Conservation (phyloP, 768 basidiomycete genomes). For the Mycena albidolilacea region DNA sequence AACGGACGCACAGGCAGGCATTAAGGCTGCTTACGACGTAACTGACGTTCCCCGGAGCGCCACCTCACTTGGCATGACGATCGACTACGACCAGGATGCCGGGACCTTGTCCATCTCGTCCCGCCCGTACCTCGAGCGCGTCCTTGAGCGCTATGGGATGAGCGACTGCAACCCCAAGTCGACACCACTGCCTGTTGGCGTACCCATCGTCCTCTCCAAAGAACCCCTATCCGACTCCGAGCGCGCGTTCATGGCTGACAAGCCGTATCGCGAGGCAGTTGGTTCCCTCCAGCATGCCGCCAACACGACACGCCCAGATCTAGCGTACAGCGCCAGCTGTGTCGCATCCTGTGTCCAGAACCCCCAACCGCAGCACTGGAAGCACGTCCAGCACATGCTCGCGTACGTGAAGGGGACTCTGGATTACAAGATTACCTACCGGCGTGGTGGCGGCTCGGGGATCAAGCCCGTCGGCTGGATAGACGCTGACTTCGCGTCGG, state of each 20-base stretch:
- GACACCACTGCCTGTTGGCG: constrained; percentile 43
- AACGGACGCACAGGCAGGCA: no score
- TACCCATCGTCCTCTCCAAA: constrained; percentile 30
- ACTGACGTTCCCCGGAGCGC: no score
- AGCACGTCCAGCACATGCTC: background rate
- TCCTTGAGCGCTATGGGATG: no score
- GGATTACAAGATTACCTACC: background rate
- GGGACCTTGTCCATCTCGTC: no score
- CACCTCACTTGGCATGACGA: no score
- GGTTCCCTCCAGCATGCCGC: constrained; percentile 42
- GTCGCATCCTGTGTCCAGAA: background rate
- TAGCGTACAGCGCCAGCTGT: no score
- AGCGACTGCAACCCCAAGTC: constrained; percentile 37
- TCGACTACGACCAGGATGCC: no score
- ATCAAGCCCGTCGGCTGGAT: background rate
- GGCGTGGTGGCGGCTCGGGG: background rate
- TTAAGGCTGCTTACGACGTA: no score
- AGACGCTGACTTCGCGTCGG: background rate
- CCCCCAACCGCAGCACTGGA: background rate
- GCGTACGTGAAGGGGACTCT: no score
- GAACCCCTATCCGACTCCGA: constrained; percentile 24
- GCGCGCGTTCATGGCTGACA: constrained; percentile 42
- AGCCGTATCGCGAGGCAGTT: constrained; percentile 43
- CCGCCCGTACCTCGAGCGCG: no score
- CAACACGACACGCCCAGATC: constrained; percentile 38